A percentile compares a stretch with the other conserved stretches of the same genome.
Evolutionary conservation across 2,329 filamentous ascomycete genomes (phyloP).

Genomic region (Rhinocladiella similis): DNA sequence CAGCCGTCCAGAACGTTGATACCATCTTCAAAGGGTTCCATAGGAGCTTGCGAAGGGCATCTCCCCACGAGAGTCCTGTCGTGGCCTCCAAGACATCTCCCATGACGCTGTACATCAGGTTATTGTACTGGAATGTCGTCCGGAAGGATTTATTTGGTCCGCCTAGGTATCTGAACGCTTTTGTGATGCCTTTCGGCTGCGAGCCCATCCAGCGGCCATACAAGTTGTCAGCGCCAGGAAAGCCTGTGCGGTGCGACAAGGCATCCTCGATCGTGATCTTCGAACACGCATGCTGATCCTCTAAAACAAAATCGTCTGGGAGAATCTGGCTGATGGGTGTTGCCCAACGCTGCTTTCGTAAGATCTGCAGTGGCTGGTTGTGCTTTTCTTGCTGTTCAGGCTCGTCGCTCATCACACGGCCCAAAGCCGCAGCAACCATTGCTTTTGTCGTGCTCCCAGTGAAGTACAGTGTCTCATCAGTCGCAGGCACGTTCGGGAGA

Average conservation of each 20-base stretch:
- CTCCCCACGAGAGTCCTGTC: conserved; percentile 35
- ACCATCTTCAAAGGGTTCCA: conserved; percentile 45
- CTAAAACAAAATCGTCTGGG: conserved; percentile 35
- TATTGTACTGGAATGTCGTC: conserved; percentile 52
- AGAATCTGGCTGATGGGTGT: conserved; percentile 39
- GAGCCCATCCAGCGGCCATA: conserved; percentile 28
- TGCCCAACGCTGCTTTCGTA: conserved; percentile 28
- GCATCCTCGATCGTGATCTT: conserved; percentile 35
- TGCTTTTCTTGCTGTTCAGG: conserved; percentile 30
- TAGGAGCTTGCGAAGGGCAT: conserved; percentile 37
- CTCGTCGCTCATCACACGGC: conserved; percentile 38
- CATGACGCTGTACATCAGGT: conserved; percentile 53
- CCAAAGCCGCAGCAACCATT: conserved; percentile 52
- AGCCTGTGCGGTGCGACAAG: conserved; percentile 34
- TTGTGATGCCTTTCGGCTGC: conserved; percentile 36
- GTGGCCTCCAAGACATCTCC: conserved; percentile 49
- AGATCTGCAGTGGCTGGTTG: no score
- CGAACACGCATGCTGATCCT: conserved; percentile 30
- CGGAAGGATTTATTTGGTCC: conserved; percentile 41
- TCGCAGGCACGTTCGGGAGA: conserved; percentile 42
- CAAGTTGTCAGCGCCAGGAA: conserved; percentile 34
- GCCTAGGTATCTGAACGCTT: conserved; percentile 45
- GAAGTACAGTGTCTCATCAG: conserved; percentile 55
- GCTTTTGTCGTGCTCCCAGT: conserved; percentile 59
- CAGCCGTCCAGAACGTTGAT: conserved; percentile 38